A percentile compares a stretch with the other conserved stretches of the same genome.
These are phyloP conservation scores for Penicillium sp. DNA, from an alignment of 2,329 filamentous ascomycete species.

Conservation along the genomic window DNA sequence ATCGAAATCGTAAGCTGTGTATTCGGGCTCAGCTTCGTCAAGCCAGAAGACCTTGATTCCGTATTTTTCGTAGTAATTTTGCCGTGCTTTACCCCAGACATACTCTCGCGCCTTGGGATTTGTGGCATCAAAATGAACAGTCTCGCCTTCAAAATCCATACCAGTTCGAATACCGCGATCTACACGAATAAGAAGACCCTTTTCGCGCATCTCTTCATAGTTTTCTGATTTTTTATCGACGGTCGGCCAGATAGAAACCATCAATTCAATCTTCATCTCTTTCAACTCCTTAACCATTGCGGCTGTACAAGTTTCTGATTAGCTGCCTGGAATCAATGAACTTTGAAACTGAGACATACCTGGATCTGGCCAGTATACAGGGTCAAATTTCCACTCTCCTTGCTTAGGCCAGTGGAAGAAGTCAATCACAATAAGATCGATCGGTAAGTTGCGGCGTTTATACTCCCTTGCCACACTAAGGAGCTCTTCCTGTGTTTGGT, in stretches of 20 bases:
- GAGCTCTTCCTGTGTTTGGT: constrained; percentile 68
- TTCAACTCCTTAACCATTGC: constrained; percentile 59
- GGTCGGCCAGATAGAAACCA: constrained; percentile 72
- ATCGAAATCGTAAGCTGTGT: constrained; percentile 68
- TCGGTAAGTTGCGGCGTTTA: constrained; percentile 58
- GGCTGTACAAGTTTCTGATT: background rate
- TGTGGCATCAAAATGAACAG: constrained; percentile 32
- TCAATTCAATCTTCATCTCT: constrained; percentile 64
- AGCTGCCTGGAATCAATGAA: background rate
- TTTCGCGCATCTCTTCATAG: constrained; percentile 56
- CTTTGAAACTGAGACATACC: background rate
- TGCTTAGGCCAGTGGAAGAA: constrained; percentile 71
- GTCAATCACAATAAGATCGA: constrained; percentile 69
- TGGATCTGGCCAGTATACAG: constrained; percentile 65
- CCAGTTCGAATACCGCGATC: constrained; percentile 65
- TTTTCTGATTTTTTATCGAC: constrained; percentile 65
- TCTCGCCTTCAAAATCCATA: constrained; percentile 66
- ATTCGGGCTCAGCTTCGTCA: constrained; percentile 71
- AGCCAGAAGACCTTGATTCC: constrained; percentile 71
- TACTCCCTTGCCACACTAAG: constrained; percentile 66
- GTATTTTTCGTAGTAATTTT: constrained; percentile 63
- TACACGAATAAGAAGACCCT: constrained; percentile 48
- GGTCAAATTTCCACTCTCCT: constrained; percentile 71
- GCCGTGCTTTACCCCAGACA: constrained; percentile 48
- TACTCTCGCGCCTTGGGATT: constrained; percentile 7